Evolutionary conservation across 305 asterid genomes (phyloP).

Genomic region (Withania somnifera): DNA sequence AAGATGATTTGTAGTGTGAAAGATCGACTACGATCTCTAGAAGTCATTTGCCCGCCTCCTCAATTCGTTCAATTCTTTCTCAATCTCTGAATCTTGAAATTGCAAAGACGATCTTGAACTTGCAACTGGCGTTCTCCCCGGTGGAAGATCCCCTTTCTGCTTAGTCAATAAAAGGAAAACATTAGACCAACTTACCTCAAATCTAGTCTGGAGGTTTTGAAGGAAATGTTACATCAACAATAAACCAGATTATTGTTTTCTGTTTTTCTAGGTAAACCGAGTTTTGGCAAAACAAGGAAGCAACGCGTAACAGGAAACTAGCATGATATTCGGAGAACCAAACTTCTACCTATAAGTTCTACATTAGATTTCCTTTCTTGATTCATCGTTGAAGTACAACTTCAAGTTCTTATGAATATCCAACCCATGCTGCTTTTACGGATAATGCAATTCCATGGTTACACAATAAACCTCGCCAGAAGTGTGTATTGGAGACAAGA

Average conservation of each 20-base stretch:
- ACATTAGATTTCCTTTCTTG: too few relatives aligned
- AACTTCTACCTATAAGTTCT: too few relatives aligned
- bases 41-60: slow-evolving; percentile 70
- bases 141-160: slow-evolving; percentile 96
- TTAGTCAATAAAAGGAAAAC: background rate
- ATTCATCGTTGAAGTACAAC: too few relatives aligned
- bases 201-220: background rate
- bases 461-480: background rate
- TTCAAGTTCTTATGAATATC: background rate
- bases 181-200: background rate
- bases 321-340: too few relatives aligned
- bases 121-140: slow-evolving; percentile 57
- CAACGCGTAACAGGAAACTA: too few relatives aligned
- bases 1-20: background rate
- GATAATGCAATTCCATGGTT: background rate
- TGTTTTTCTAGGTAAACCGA: too few relatives aligned
- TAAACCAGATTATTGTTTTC: background rate
- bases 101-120: slow-evolving; percentile 34
- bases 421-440: background rate
- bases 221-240: background rate
- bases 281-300: too few relatives aligned
- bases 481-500: background rate
- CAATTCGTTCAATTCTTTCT: slow-evolving; percentile 74
- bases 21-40: slow-evolving; percentile 14
- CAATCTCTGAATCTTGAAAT: slow-evolving; percentile 78